These are phyloP conservation scores for Pholiota conissans DNA, from an alignment of 768 basidiomycete species.

Conservation along the genomic window DNA sequence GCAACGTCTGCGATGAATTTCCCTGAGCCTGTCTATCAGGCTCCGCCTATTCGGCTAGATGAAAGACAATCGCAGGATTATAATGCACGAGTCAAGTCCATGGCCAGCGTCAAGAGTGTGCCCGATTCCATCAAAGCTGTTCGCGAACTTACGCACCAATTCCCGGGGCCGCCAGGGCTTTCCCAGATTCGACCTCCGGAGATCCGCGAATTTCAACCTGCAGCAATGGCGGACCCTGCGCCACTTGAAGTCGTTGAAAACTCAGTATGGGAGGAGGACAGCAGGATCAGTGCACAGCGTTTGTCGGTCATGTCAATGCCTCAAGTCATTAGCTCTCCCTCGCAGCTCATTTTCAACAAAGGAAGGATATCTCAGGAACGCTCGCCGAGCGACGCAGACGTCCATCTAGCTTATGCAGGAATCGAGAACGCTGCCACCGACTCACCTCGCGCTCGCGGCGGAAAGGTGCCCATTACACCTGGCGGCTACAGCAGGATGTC, in stretches of 20 bases:
- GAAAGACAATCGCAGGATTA: not conserved
- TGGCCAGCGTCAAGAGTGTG: conserved; percentile 32
- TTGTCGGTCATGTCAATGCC: conserved; percentile 11
- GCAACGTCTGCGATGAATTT: conserved; percentile 7
- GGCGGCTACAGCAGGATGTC: conserved; percentile 5
- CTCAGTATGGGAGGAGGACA: conserved; percentile 12
- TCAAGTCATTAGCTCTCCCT: conserved; percentile 19
- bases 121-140: conserved; percentile 45
- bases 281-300: conserved; percentile 10
- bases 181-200: conserved; percentile 19
- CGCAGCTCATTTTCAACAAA: conserved; percentile 12
- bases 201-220: not conserved
- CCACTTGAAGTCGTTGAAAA: not conserved
- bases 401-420: not conserved
- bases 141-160: conserved; percentile 51
- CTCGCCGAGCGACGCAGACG: not conserved
- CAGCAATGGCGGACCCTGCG: not conserved
- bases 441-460: not conserved
- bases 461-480: conserved; percentile 3
- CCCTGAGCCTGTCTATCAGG: conserved; percentile 8
- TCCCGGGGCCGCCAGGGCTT: conserved; percentile 49
- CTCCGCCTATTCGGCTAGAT: not conserved
- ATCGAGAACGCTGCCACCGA: not conserved
- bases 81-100: conserved; percentile 17
- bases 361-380: not conserved